Percentiles rank a stretch among this genome's conserved stretches.
Conservation (phyloP, 768 basidiomycete species). For the Clavulina sp. region DNA sequence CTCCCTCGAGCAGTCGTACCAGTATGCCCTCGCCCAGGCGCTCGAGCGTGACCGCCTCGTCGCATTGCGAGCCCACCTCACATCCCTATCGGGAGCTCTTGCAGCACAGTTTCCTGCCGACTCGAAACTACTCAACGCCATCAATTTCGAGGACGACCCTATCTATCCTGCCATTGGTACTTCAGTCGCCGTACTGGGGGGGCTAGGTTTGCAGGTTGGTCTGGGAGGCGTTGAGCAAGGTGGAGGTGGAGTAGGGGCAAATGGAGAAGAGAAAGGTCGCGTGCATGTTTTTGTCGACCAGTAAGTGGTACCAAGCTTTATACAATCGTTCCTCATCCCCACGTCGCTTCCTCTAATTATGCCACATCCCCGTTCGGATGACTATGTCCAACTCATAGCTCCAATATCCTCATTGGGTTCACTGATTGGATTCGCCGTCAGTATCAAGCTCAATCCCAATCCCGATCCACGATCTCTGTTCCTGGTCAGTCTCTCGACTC, state of each 20-base stretch:
- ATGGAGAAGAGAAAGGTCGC: conserved; percentile 4
- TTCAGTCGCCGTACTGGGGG: background rate
- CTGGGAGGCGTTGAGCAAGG: background rate
- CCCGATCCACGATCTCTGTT: background rate
- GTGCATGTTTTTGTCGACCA: conserved; percentile 30
- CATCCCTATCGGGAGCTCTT: conserved; percentile 2
- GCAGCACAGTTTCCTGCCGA: conserved; percentile 6
- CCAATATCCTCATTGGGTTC: conserved; percentile 75
- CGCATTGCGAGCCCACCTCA: background rate
- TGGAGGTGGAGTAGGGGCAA: background rate
- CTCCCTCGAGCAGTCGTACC: background rate
- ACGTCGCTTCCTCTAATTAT: background rate
- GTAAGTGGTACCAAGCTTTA: conserved; percentile 17
- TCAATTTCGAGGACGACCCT: background rate
- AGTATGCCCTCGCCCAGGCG: too few species aligned
- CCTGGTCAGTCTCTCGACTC: background rate
- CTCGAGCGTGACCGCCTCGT: background rate
- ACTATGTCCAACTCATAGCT: conserved; percentile 29
- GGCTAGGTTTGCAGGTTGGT: conserved; percentile 9
- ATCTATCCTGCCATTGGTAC: background rate
- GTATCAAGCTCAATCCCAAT: conserved; percentile 11
- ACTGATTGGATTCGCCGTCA: conserved; percentile 49
- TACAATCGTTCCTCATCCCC: background rate
- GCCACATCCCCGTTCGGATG: too few species aligned
- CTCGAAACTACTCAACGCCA: background rate